Conservation (phyloP, 108 stramenopile species). For the Chaetoceros muelleri region DNA sequence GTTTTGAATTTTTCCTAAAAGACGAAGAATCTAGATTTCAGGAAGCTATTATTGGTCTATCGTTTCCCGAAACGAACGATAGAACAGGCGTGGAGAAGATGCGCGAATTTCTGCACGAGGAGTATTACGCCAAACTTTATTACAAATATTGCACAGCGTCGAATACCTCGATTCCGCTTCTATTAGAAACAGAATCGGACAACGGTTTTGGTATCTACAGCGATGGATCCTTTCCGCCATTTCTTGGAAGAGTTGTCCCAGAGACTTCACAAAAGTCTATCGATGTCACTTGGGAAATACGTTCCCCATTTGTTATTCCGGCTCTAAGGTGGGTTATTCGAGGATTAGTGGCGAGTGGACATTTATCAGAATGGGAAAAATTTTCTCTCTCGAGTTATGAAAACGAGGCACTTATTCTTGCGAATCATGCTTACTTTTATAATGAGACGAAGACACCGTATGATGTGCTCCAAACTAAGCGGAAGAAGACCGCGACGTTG, state of each 20-base stretch:
- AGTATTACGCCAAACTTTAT: slow-evolving; percentile 50
- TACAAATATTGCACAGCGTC: slow-evolving; percentile 17
- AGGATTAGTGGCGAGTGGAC: slow-evolving; percentile 66
- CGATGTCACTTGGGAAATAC: slow-evolving; percentile 67
- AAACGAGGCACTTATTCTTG: slow-evolving; percentile 28
- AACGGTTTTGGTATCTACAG: slow-evolving; percentile 31
- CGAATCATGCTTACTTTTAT: slow-evolving; percentile 51
- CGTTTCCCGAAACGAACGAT: slow-evolving; percentile 2
- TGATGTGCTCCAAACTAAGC: slow-evolving; percentile 51
- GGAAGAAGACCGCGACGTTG: slow-evolving; percentile 26
- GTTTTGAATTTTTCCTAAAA: neutral
- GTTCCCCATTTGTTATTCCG: slow-evolving; percentile 43
- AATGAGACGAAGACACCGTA: slow-evolving; percentile 33
- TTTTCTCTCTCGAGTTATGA: slow-evolving; percentile 16
- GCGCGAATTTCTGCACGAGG: slow-evolving; percentile 58
- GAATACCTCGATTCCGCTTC: slow-evolving; percentile 18
- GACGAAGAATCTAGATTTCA: neutral
- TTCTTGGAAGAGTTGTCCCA: slow-evolving; percentile 63
- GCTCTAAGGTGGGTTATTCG: slow-evolving; percentile 79
- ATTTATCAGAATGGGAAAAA: slow-evolving; percentile 51
- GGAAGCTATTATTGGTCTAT: neutral
- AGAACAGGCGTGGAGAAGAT: slow-evolving; percentile 49
- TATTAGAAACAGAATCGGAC: slow-evolving; percentile 3
- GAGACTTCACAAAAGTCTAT: neutral
- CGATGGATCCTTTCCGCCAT: slow-evolving; percentile 70